A percentile compares a stretch with the other conserved stretches of the same genome.
These are phyloP conservation scores for Fraxinus sp. DNA, from an alignment of 305 asterid species.

Conservation along the genomic window DNA sequence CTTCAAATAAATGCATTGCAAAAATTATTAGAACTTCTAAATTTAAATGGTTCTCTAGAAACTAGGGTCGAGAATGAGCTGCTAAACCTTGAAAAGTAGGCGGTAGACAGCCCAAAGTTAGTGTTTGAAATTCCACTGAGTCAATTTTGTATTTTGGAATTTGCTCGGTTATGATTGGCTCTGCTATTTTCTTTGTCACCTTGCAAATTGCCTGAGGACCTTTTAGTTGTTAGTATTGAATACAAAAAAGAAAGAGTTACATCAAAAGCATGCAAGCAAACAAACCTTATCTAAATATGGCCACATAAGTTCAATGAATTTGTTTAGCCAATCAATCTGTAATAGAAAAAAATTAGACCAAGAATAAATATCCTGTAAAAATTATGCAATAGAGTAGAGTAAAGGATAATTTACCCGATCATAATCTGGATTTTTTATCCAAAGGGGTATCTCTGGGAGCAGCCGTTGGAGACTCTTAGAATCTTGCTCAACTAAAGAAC, in stretches of 20 bases:
- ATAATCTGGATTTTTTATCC: constrained; percentile 94
- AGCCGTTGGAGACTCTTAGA: constrained; percentile 49
- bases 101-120: constrained; percentile 79
- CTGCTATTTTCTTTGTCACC: constrained; percentile 66
- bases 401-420: constrained; percentile 62
- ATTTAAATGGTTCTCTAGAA: neutral
- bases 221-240: constrained; percentile 24
- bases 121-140: constrained; percentile 66
- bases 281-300: constrained; percentile 91
- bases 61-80: neutral
- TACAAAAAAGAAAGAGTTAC: neutral
- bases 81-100: constrained; percentile 84
- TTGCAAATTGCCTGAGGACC: constrained; percentile 78
- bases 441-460: constrained; percentile 83
- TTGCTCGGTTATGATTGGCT: constrained; percentile 84
- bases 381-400: neutral
- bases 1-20: neutral
- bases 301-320: constrained; percentile 86
- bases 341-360: constrained; percentile 11
- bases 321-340: constrained; percentile 99
- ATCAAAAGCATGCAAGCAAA: constrained; percentile 12
- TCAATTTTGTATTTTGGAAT: constrained; percentile 87
- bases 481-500: constrained; percentile 71
- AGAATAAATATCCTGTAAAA: neutral
- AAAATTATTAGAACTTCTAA: neutral